Evolutionary conservation across 768 basidiomycete species (phyloP).

Genomic region (Termitomyces sp.): DNA sequence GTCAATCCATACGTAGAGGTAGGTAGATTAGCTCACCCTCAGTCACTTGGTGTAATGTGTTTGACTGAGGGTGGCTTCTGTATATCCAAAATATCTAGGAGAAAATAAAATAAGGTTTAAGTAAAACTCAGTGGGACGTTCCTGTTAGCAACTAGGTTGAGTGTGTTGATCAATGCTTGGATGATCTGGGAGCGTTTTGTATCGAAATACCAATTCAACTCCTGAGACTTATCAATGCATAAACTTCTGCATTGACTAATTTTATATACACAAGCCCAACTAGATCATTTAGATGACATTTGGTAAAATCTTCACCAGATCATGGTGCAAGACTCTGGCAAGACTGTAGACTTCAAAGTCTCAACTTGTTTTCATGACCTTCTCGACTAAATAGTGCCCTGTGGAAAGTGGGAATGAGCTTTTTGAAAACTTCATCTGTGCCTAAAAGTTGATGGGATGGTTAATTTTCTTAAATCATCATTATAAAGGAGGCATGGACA

Average conservation of each 20-base stretch:
- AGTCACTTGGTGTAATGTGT: too few relatives aligned
- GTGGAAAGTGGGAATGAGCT: not conserved
- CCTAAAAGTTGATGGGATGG: not conserved
- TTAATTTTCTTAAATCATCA: not conserved
- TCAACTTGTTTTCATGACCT: not conserved
- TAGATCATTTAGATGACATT: not conserved
- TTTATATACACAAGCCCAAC: not conserved
- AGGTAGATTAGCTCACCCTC: too few relatives aligned
- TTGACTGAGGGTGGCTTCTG: too few relatives aligned
- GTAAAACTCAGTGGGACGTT: constrained; percentile 82
- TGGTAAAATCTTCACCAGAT: not conserved
- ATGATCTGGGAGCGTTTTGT: constrained; percentile 71
- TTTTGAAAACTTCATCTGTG: not conserved
- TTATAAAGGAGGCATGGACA: not conserved
- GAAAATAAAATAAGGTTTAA: too few relatives aligned
- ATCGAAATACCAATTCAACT: constrained; percentile 29
- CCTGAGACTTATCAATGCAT: constrained; percentile 1
- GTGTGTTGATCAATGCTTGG: constrained; percentile 68
- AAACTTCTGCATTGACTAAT: not conserved
- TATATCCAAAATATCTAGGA: too few relatives aligned
- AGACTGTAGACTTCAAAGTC: not conserved
- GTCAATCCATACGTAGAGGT: too few relatives aligned
- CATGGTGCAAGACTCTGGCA: not conserved
- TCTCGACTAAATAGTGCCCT: not conserved
- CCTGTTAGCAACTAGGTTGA: constrained; percentile 69